These are phyloP conservation scores for Quercus rubra DNA, from an alignment of 306 rosid genomes.

Conservation along the genomic window DNA sequence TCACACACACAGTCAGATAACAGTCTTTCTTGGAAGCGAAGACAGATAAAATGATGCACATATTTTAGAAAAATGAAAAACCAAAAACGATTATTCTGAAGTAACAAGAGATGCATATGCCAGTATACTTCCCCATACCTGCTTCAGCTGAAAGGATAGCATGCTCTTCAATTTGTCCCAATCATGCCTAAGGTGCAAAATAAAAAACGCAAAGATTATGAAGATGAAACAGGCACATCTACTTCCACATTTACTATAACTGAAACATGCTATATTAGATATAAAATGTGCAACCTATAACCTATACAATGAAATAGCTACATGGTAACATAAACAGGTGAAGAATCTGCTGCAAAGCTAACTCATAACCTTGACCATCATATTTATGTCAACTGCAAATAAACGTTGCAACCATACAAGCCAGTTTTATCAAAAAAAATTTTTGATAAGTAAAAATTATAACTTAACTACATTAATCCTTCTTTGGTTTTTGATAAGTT, in stretches of 20 bases:
- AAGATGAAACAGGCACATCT: not conserved
- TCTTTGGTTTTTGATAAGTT: too few species aligned
- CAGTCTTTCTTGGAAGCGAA: not conserved
- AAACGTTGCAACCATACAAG: not conserved
- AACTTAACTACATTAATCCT: too few species aligned
- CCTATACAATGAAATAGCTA: not conserved
- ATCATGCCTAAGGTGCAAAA: constrained; percentile 63
- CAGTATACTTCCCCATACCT: constrained; percentile 96
- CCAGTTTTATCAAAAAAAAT: too few species aligned
- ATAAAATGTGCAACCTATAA: not conserved
- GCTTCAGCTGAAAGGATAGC: constrained; percentile 89
- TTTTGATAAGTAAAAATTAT: too few species aligned
- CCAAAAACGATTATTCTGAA: not conserved
- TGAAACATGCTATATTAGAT: not conserved
- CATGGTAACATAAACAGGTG: not conserved
- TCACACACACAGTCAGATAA: not conserved
- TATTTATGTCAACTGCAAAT: not conserved
- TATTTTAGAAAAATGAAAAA: constrained; percentile 7
- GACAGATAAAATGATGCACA: not conserved
- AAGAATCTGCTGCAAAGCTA: not conserved
- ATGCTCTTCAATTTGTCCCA: constrained; percentile 88
- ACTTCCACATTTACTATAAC: not conserved
- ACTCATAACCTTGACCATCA: not conserved
- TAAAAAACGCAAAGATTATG: not conserved
- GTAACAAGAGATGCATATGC: constrained; percentile 29